Percentiles rank a stretch among this genome's conserved stretches.
These are phyloP conservation scores for Creolimax fragrantissima DNA, from an alignment of 78 protist species.

Conservation along the genomic window DNA sequence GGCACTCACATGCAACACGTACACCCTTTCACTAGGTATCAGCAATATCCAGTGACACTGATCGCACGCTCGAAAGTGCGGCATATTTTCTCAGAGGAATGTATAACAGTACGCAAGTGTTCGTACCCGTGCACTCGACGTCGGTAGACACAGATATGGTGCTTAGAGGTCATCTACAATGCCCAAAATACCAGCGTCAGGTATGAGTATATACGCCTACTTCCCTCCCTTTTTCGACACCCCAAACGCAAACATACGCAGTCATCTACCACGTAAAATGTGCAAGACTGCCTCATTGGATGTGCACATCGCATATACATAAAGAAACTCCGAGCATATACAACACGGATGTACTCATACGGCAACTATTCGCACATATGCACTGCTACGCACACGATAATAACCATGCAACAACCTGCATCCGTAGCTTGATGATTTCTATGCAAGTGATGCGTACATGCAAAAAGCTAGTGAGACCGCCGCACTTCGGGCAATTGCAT, in stretches of 20 bases:
- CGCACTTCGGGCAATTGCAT: neutral
- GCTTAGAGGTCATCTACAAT: neutral
- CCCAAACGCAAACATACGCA: no score
- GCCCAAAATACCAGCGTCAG: neutral
- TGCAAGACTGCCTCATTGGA: no score
- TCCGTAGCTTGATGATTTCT: neutral
- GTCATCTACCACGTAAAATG: no score
- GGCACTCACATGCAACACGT: neutral
- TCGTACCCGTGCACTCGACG: neutral
- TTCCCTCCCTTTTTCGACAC: no score
- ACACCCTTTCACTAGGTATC: neutral
- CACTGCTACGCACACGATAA: no score
- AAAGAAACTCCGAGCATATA: no score
- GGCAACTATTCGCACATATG: no score
- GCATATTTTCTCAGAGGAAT: neutral
- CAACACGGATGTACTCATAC: no score
- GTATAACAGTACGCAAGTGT: neutral
- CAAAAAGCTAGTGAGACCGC: neutral
- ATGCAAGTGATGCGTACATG: neutral
- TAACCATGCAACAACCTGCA: no score
- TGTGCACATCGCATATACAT: no score
- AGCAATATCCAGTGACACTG: neutral
- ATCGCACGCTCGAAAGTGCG: neutral
- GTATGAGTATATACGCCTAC: no score
- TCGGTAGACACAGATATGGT: neutral